These are phyloP conservation scores for Trichosporon sp. DNA, from an alignment of 1,284 basidiomycete genomes.

Conservation along the genomic window DNA sequence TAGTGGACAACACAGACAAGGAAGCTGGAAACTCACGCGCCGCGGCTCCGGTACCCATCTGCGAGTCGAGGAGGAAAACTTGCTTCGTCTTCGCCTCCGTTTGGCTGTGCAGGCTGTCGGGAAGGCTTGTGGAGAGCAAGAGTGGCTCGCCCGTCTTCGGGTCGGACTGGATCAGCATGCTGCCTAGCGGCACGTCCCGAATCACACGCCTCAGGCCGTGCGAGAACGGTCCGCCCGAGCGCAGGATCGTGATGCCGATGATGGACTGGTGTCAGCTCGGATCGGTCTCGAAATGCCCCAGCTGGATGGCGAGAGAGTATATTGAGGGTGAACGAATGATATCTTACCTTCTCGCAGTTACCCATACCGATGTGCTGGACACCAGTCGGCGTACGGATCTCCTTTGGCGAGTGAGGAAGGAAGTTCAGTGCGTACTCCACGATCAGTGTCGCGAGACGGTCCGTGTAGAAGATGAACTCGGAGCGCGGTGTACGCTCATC, in stretches of 20 bases:
- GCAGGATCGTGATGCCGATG: slow-evolving; percentile 43
- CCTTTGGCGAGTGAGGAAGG: slow-evolving; percentile 64
- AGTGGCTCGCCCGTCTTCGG: slow-evolving; percentile 78
- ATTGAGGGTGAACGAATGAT: not conserved
- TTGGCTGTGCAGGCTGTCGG: slow-evolving; percentile 61
- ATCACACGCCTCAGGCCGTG: slow-evolving; percentile 84
- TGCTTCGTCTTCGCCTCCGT: slow-evolving; percentile 63
- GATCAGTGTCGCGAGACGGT: slow-evolving; percentile 76
- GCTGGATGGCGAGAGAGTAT: too few species aligned
- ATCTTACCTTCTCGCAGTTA: slow-evolving; percentile 46
- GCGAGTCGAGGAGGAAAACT: slow-evolving; percentile 89
- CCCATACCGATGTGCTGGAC: slow-evolving; percentile 58
- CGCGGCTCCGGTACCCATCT: slow-evolving; percentile 90
- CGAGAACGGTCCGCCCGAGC: slow-evolving; percentile 74
- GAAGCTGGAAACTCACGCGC: slow-evolving; percentile 52
- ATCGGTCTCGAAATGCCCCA: not conserved
- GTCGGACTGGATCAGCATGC: slow-evolving; percentile 85
- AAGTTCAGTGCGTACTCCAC: slow-evolving; percentile 77
- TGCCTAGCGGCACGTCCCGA: slow-evolving; percentile 79
- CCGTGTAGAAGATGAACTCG: slow-evolving; percentile 63
- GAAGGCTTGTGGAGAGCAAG: slow-evolving; percentile 74
- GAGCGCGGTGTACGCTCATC: slow-evolving; percentile 64
- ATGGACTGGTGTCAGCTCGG: slow-evolving; percentile 24
- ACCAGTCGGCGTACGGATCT: slow-evolving; percentile 64
- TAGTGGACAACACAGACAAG: too few species aligned